Evolutionary conservation across 176 grass and related monocot genomes (phyloP).

Genomic region (Tuctoria greenei): DNA sequence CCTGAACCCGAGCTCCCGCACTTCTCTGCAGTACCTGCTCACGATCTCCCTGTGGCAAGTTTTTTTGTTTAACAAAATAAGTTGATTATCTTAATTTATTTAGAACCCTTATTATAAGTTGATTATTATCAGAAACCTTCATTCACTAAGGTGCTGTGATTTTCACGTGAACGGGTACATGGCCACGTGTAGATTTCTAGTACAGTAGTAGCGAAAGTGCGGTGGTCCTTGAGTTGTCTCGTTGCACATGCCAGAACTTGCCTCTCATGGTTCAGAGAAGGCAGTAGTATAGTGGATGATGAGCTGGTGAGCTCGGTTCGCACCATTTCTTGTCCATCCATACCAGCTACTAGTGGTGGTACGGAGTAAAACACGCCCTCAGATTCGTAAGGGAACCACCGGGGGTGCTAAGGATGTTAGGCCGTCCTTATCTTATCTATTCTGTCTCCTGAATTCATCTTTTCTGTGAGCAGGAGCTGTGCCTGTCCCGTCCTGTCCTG

Average conservation of each 20-base stretch:
- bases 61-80: background rate
- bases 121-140: background rate
- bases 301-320: background rate
- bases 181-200: background rate
- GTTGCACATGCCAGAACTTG: background rate
- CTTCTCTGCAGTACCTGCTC: constrained; percentile 57
- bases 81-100: no score
- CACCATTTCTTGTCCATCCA: background rate
- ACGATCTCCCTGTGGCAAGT: constrained; percentile 47
- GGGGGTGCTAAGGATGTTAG: background rate
- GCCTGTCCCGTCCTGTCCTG: background rate
- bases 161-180: constrained; percentile 14
- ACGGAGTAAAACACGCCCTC: background rate
- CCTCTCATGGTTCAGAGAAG: background rate
- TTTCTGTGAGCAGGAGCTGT: background rate
- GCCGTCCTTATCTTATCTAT: no score
- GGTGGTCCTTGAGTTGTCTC: background rate
- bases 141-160: background rate
- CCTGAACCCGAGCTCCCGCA: constrained; percentile 54
- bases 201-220: background rate
- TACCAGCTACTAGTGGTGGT: background rate
- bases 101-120: no score
- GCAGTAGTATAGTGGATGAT: background rate
- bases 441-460: background rate
- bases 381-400: background rate